Evolutionary conservation across 1,284 basidiomycete genomes (phyloP).

Genomic region (Anthracocystis panici-leucophaei): DNA sequence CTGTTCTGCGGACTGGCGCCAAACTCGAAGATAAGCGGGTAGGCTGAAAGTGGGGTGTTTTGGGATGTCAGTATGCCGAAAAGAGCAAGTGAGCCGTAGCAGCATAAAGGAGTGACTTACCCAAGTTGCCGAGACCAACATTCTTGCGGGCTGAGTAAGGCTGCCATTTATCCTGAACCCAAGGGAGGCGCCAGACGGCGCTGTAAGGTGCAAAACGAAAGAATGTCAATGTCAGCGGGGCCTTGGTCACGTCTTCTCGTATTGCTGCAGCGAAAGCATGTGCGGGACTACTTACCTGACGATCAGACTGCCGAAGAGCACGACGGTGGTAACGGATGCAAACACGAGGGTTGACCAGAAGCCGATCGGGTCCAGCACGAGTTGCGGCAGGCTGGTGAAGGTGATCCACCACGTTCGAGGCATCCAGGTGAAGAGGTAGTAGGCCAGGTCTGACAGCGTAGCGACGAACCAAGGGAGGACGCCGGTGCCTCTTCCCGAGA

Average conservation of each 20-base stretch:
- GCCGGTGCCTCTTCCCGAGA: conserved; percentile 26
- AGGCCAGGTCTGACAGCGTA: conserved; percentile 21
- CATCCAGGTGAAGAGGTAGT: conserved; percentile 36
- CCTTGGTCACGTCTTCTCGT: too few relatives aligned
- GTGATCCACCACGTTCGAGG: conserved; percentile 36
- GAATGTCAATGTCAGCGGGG: too few relatives aligned
- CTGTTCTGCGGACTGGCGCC: conserved; percentile 43
- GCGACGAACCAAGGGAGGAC: conserved; percentile 22
- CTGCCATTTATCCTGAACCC: conserved; percentile 30
- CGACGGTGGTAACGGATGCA: conserved; percentile 21
- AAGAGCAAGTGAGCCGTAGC: neutral
- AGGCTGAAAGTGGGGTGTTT: conserved; percentile 42
- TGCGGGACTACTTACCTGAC: conserved; percentile 22
- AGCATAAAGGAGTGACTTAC: conserved; percentile 5
- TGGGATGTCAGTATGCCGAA: neutral
- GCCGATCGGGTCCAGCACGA: conserved; percentile 35
- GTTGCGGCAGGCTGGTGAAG: conserved; percentile 34
- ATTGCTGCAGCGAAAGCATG: neutral
- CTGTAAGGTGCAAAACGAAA: conserved; percentile 7
- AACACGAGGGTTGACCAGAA: conserved; percentile 21
- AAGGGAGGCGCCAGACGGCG: conserved; percentile 33
- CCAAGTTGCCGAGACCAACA: conserved; percentile 40
- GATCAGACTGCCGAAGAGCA: conserved; percentile 22
- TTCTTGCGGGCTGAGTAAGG: conserved; percentile 13
- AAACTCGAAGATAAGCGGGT: conserved; percentile 69